Evolutionary conservation across 2,329 filamentous ascomycete species (phyloP), one percentile per base, ranked within the genome.

Genomic region (Phyllosticta ampelicida): DNA sequence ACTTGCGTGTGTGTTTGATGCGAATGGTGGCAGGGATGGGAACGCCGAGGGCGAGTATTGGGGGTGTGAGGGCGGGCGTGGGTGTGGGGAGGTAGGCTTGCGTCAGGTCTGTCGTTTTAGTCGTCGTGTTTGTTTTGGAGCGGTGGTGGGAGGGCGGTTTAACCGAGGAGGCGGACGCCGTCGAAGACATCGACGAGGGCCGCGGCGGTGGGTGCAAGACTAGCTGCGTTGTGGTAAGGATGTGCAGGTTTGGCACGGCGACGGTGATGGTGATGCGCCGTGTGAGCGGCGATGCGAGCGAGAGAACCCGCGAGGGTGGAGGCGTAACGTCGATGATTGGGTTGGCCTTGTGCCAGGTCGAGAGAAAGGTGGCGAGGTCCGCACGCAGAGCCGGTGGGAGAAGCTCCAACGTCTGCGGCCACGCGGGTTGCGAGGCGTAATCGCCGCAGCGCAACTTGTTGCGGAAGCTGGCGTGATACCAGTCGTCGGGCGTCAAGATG

Each of bases 261-360:
- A 99, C 91, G 0, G 91, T 89, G 56, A 99, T 95, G 28, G 87
- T 77, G 64, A 99, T 91, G 11, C 84, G 85, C 19, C 80, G 80
- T 75, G 20, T 69, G 8, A 65, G 54, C 23, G 71, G 67, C 48
- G 65, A 3, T 66, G 70, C 29, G 58, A 62, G 51, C 66, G 57
- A 65, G 3, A 68, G 66, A 61, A 48, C 72, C 65, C 5, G 30
- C 65, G 66, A 53, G 48, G 61, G n/a, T 60, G 29, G 53, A 20
- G 13, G 50, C 20, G 62, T 52, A 69, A 71, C 1, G 13, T 63
- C 18, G 51, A 67, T 64, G 49, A 60, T 59, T 58, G 57, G 56
- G 65, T 72, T 63, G 20, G 63, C 79, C 69, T 75, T 69, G 66
- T 86, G 82, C 82, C 83, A 86, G 26, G 73, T 66, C 61, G 71